Evolutionary conservation across 176 grass and related monocot species (phyloP), one percentile per base, ranked within the genome.

Genomic region (Oryza brachyantha): DNA sequence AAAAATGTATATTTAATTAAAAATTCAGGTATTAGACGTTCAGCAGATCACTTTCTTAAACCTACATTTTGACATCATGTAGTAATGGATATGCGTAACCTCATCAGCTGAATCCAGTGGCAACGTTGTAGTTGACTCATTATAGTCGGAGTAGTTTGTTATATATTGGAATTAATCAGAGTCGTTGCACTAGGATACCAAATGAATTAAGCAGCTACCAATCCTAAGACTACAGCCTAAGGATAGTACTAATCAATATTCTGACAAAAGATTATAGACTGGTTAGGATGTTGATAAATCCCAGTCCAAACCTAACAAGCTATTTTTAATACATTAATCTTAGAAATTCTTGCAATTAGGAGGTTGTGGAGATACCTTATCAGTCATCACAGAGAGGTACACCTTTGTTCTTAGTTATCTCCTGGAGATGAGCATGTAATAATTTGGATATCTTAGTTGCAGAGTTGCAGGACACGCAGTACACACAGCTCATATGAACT

Each of bases 401-500:
- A 43, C 1, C 32, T 60, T 63, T 21, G 29, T 57, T 24, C 21
- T 57, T 57, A 22, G 52, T 54, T 72, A 22, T 43, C 79, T 61
- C 34, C 48, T 59, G 32, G 8, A 72, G 42, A 71, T 87, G 73
- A 72, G 61, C 66, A 64, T 34, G 78, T 70, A 72, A 21, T 29
- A 84, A 43, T 39, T 24, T 66, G 29, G 52, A 66, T 58, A 66
- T 83, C 38, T 26, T 13, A 70, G 61, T 9, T 59, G 50, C 74
- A 64, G 21, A n/a, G 43, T 45, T 74, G n/a, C 24, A 65, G 59
- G 14, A 64, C 38, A 46, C 6, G 45, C 42, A 34, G 13, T 29
- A 62, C 60, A 62, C 60, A 84, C 86, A 88, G 54, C 81, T 84
- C 81, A 84, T 42, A 61, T 80, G 70, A 70, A 68, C 63, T 80